Evolutionary conservation across 768 basidiomycete species (phyloP), one percentile per base, ranked within the genome.

Genomic region (Pulveroboletus sp.): DNA sequence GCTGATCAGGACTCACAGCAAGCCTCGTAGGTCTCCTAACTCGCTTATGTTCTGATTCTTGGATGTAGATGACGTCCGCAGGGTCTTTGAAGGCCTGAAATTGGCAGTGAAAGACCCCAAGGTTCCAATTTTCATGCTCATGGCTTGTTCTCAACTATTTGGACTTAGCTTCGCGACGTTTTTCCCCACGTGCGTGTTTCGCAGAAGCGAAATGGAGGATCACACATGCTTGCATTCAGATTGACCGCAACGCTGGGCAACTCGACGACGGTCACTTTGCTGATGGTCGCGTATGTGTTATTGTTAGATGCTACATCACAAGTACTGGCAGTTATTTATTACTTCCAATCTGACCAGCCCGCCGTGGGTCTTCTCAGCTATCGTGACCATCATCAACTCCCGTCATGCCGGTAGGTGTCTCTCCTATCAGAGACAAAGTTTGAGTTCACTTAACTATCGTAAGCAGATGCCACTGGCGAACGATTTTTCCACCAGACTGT

Each of bases 101-200:
- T 63, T 80, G 65, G 82, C 82, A 0, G 55, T 82, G 38, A 77
- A 73, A 55, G 83, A 84, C 55, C 75, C 75, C 1, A 76, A 80
- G 60, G 76, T 82, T 2, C 58, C 57, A 12, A 62, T 82, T 14
- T 81, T 85, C 54, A 69, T 79, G 34, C 31, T 83, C n/a, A 79
- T 83, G 75, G 71, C 66, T 5, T 74, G 72, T 29, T 64, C 77
- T 0, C 77, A 81, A 57, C 63, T 82, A 5, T 62, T 83, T 2
- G 81, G 82, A 2, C 61, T 81, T 50, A 80, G 80, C 41, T 84
- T 83, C 56, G 71, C 79, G 32, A 76, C 79, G 54, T 85, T 83
- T 68, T 85, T 77, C 63, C 75, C 73, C 14, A 74, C 76, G 74
- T 74, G 42, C 48, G 71, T 63, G 11, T 20, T 19, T 32, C 4